Base-by-base conservation (phyloP, 78 protist species). In the Chrysochromulina parva region DNA sequence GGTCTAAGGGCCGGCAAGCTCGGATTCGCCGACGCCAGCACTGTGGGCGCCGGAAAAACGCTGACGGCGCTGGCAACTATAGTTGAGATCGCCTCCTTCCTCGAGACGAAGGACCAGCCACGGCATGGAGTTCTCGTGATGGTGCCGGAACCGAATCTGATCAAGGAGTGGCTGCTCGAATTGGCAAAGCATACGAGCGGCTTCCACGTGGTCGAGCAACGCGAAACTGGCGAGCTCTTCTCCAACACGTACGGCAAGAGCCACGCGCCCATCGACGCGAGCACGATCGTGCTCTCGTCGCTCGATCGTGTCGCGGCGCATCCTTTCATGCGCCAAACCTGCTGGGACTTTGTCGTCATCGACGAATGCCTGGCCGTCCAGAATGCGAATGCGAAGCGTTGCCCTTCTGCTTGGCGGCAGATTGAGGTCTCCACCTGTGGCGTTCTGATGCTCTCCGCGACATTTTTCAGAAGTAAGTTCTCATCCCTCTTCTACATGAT, bases 331-430 rank as follows among this genome's bases (percentile, higher is more conserved):
- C 1, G n/a, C 1, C 90, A 88, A 48, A 16, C 78, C 28, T 74
- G 52, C 11, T 88, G 90, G 90, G 90, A 88, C 81, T n/a, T 88
- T 3, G 90, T 88, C 28, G 53, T 88, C 78, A 88, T 88, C 81
- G 90, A 88, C 81, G 90, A 88, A 60, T 88, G 90, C 17, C 90
- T 88, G 22, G 52, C 85, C 38, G 90, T 88, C 20, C 90, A 88
- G 76, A 88, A 88, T 48, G 90, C 19, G n/a, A 17, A 78, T 3
- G 90, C 90, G 9, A 78, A 55, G 10, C 90, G 65, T 2, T 55
- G 71, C 58, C 50, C 65, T 4, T 78, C 62, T 9, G 90, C 90
- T 3, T 88, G 90, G 90, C 90, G 90, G 62, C 90, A 88, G 81
- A 73, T 88, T 6, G 54, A 78, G 28, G 90, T 73, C 50, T 24